These are phyloP conservation scores for Larix kaempferi DNA, from an alignment of 75 land plant species.

Conservation along the genomic window DNA sequence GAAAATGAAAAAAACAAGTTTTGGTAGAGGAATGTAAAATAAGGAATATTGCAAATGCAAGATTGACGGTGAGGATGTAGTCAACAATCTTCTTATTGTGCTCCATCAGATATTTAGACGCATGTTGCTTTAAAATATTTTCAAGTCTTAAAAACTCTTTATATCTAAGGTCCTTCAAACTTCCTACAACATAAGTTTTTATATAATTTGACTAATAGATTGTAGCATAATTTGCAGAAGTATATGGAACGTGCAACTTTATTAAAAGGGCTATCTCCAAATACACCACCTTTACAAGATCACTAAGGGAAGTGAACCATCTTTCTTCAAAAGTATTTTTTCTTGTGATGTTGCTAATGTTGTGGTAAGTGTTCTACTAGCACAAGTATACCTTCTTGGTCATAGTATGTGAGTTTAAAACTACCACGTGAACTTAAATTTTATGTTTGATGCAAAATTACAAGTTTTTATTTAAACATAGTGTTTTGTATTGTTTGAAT, in stretches of 20 bases:
- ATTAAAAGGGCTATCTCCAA: slow-evolving; percentile 30
- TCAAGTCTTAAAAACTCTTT: background rate
- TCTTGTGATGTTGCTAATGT: slow-evolving; percentile 39
- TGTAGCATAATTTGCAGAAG: slow-evolving; percentile 23
- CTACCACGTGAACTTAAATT: too few relatives aligned
- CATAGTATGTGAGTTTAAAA: too few relatives aligned
- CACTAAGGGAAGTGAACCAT: slow-evolving; percentile 44
- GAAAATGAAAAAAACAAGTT: too few relatives aligned
- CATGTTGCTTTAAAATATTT: background rate
- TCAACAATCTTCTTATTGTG: background rate
- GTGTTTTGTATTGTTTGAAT: too few relatives aligned
- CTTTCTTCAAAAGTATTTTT: slow-evolving; percentile 35
- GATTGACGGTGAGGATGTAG: background rate
- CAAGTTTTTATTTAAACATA: too few relatives aligned
- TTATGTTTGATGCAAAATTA: too few relatives aligned
- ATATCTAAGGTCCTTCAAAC: background rate
- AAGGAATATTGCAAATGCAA: too few relatives aligned
- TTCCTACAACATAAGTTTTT: background rate
- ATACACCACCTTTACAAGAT: slow-evolving; percentile 28
- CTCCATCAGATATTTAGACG: background rate
- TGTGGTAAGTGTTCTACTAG: slow-evolving; percentile 14
- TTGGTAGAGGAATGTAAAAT: too few relatives aligned
- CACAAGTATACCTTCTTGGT: too few relatives aligned
- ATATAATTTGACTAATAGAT: slow-evolving; percentile 6
- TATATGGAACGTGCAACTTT: slow-evolving; percentile 24